phyloP scores from a whole-genome alignment of 352 stramenopile genomes.

The Phytophthora capsici region DNA sequence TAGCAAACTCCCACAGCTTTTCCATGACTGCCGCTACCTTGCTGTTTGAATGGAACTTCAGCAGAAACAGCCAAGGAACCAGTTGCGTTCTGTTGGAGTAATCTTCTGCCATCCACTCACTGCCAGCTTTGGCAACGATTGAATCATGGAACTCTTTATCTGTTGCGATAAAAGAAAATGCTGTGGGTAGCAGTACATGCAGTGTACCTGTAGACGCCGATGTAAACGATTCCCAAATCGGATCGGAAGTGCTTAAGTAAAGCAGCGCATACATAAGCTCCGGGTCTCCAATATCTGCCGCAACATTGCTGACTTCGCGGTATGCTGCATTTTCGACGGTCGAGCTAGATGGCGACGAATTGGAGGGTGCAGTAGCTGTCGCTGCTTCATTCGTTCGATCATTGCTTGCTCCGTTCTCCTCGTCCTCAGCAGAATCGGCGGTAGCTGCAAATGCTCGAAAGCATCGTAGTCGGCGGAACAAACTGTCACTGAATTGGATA shows the following conservation, averaged over 20 bases:
- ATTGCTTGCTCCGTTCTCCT: conserved; percentile 28
- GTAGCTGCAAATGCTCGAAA: conserved; percentile 71
- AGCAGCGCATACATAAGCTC: conserved; percentile 85
- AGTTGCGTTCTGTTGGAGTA: conserved; percentile 65
- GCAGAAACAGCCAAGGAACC: conserved; percentile 74
- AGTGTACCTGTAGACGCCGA: conserved; percentile 3
- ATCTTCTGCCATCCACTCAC: conserved; percentile 58
- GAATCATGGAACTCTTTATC: conserved; percentile 53
- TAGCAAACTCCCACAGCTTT: conserved; percentile 74
- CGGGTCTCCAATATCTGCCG: conserved; percentile 77
- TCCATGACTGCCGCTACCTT: conserved; percentile 71
- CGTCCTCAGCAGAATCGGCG: conserved; percentile 32
- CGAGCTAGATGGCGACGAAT: conserved; percentile 14
- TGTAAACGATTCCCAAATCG: conserved; percentile 61
- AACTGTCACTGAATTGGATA: conserved; percentile 72
- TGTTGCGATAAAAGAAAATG: conserved; percentile 56
- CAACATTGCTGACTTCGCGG: conserved; percentile 85
- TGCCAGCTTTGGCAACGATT: conserved; percentile 65
- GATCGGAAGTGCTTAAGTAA: conserved; percentile 80
- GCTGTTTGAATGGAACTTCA: conserved; percentile 79
- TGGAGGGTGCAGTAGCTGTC: conserved; percentile 7
- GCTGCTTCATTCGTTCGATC: conserved; percentile 2
- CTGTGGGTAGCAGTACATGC: not conserved
- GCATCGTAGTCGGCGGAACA: conserved; percentile 80
- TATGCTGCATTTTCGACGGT: conserved; percentile 83